phyloP scores from a whole-genome alignment of 2,329 filamentous ascomycete genomes.

The Graphiopsis chlorocephala region DNA sequence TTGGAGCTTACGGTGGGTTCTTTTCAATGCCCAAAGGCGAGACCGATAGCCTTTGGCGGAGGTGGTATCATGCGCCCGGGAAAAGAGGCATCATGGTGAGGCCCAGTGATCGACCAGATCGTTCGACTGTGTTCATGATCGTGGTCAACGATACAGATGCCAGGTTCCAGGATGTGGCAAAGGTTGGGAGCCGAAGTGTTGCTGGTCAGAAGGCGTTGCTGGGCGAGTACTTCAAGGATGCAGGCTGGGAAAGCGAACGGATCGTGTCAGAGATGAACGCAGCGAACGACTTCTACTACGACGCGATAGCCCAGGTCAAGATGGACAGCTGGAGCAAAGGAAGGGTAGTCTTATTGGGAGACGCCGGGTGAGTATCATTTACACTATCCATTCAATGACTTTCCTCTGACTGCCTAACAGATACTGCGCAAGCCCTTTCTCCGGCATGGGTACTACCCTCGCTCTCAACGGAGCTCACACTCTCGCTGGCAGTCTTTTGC shows the following conservation, averaged over 20 bases:
- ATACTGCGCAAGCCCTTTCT: slow-evolving; percentile 32
- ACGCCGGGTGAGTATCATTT: slow-evolving; percentile 23
- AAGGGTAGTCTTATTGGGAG: slow-evolving; percentile 31
- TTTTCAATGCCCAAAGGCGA: slow-evolving; percentile 29
- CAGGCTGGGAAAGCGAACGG: slow-evolving; percentile 30
- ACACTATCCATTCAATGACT: neutral
- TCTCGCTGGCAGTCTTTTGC: slow-evolving; percentile 30
- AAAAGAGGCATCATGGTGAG: slow-evolving; percentile 32
- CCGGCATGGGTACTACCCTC: slow-evolving; percentile 36
- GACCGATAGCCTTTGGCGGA: slow-evolving; percentile 31
- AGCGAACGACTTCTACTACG: slow-evolving; percentile 34
- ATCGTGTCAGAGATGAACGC: slow-evolving; percentile 28
- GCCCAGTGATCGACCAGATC: slow-evolving; percentile 24
- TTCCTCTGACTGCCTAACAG: neutral
- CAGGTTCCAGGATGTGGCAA: slow-evolving; percentile 21
- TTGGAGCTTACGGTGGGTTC: slow-evolving; percentile 33
- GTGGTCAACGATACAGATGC: slow-evolving; percentile 25
- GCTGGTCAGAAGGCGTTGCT: slow-evolving; percentile 30
- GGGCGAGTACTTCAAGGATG: slow-evolving; percentile 26
- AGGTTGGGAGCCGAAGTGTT: slow-evolving; percentile 19
- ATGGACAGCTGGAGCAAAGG: slow-evolving; percentile 31
- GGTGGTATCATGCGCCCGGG: slow-evolving; percentile 34
- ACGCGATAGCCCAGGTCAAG: slow-evolving; percentile 32
- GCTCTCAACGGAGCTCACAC: slow-evolving; percentile 35
- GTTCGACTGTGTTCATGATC: slow-evolving; percentile 28